A percentile compares a stretch with the other conserved stretches of the same genome.
Evolutionary conservation across 2,329 filamentous ascomycete genomes (phyloP).

Genomic region (Aureobasidium lini): DNA sequence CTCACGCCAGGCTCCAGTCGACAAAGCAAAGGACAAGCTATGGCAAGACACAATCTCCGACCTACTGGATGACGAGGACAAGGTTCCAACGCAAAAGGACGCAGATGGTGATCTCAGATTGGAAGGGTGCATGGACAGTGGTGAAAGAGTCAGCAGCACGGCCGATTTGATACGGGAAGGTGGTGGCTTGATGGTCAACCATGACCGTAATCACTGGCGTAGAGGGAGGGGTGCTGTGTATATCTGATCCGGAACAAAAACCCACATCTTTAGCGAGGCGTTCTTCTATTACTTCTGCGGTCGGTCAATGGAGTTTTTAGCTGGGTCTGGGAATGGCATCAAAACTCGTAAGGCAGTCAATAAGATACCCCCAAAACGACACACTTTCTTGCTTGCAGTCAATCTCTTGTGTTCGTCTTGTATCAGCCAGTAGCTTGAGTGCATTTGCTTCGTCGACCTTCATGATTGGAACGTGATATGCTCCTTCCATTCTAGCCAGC

Average conservation of each 20-base stretch:
- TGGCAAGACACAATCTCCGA: slow-evolving; percentile 51
- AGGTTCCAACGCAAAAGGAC: slow-evolving; percentile 20
- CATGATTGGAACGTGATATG: neutral
- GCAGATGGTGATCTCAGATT: slow-evolving; percentile 25
- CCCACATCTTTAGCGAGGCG: slow-evolving; percentile 31
- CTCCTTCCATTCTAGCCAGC: neutral
- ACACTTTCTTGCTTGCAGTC: neutral
- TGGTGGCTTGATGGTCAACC: slow-evolving; percentile 47
- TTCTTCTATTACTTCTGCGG: slow-evolving; percentile 21
- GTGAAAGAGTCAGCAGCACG: slow-evolving; percentile 22
- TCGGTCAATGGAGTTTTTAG: neutral
- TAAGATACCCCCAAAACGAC: neutral
- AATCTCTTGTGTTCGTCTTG: neutral
- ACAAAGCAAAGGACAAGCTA: slow-evolving; percentile 38
- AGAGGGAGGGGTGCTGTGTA: slow-evolving; percentile 27
- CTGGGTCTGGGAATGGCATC: neutral
- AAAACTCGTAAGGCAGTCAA: neutral
- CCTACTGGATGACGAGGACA: slow-evolving; percentile 31
- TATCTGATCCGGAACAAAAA: neutral
- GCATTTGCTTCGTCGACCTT: too few species aligned
- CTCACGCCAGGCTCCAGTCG: neutral
- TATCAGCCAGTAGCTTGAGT: too few species aligned
- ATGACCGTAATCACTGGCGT: slow-evolving; percentile 53
- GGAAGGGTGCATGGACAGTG: slow-evolving; percentile 15
- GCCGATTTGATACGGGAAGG: slow-evolving; percentile 25